Conservation (phyloP, 164 flowering plant genomes). For the Piper longum region DNA sequence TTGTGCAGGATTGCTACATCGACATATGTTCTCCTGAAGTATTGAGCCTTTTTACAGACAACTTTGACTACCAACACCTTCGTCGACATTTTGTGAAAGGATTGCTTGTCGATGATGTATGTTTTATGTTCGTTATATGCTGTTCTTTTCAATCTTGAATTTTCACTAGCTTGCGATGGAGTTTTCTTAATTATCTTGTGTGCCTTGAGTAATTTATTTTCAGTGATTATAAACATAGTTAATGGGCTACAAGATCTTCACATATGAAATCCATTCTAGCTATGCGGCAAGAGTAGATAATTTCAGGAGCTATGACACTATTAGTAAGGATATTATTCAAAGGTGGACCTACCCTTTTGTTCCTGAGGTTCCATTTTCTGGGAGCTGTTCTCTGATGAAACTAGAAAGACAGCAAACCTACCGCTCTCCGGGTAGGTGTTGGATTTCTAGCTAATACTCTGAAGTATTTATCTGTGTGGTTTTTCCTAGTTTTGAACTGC, state of each 20-base stretch:
- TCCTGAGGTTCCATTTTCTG: constrained; percentile 73
- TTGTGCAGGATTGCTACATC: constrained; percentile 84
- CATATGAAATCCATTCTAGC: constrained; percentile 78
- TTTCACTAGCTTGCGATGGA: neutral
- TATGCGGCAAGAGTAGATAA: constrained; percentile 93
- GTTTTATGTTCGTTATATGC: constrained; percentile 9
- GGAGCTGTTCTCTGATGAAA: constrained; percentile 36
- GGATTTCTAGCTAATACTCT: neutral
- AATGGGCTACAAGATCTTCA: constrained; percentile 89
- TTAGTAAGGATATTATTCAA: constrained; percentile 87
- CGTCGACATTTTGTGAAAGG: constrained; percentile 97
- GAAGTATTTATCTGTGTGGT: neutral
- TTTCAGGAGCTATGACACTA: constrained; percentile 76
- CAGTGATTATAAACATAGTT: constrained; percentile 31
- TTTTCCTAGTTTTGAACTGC: no score
- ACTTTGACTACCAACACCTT: constrained; percentile 97
- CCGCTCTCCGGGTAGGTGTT: constrained; percentile 53
- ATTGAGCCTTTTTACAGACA: constrained; percentile 82
- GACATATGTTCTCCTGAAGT: constrained; percentile 95
- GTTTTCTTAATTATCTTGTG: neutral
- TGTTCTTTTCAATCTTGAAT: neutral
- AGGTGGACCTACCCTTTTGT: constrained; percentile 95
- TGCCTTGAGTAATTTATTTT: no score
- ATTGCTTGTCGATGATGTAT: constrained; percentile 85
- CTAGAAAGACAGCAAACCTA: constrained; percentile 78